Conservation (phyloP, 177 flowering plant genomes). For the Vitis hybrid region DNA sequence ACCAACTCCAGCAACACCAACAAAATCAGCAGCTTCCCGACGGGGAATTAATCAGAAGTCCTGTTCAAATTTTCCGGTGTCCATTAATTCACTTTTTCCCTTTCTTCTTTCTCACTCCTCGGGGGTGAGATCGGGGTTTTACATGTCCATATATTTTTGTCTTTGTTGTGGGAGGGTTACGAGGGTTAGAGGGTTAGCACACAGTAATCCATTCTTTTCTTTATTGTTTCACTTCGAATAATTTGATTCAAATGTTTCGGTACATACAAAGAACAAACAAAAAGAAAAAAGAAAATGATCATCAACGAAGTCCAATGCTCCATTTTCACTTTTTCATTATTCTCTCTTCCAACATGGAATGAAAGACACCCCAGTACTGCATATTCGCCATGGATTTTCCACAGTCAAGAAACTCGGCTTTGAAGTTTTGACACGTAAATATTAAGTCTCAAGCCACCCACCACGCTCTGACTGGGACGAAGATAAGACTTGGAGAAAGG, state of each 20-base stretch:
- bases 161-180: background rate
- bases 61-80: background rate
- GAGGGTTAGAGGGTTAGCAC: background rate
- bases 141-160: background rate
- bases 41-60: slow-evolving; percentile 6
- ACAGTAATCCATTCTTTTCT: slow-evolving; percentile 6
- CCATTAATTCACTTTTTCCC: background rate
- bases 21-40: slow-evolving; percentile 7
- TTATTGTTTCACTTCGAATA: slow-evolving; percentile 1
- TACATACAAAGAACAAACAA: no score
- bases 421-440: no score
- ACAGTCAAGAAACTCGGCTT: no score
- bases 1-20: slow-evolving; percentile 2
- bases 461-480: no score
- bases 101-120: background rate
- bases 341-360: no score
- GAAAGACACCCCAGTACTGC: no score
- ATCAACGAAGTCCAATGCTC: background rate
- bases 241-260: background rate
- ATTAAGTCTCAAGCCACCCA: no score
- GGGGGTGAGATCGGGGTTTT: background rate
- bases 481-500: no score
- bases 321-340: no score
- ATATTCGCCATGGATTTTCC: no score
- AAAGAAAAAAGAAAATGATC: slow-evolving; percentile 2